Conservation (phyloP, 257 asterid genomes). For the Vinca minor region DNA sequence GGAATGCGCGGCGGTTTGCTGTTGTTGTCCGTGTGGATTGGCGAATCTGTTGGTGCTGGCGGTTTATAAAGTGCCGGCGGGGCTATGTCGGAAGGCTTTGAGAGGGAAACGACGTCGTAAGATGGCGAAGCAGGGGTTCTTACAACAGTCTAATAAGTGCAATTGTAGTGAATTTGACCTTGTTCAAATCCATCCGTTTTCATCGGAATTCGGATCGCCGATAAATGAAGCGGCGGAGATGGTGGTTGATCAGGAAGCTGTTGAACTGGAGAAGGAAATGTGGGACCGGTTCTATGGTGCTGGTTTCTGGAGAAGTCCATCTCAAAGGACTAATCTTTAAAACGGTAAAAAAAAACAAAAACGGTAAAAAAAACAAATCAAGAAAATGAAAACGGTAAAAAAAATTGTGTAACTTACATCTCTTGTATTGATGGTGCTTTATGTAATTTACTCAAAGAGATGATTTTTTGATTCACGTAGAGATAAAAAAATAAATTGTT, state of each 20-base stretch:
- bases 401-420: not conserved
- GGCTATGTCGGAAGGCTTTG: constrained; percentile 57
- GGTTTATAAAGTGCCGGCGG: constrained; percentile 62
- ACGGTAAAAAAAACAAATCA: not conserved
- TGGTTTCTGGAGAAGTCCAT: constrained; percentile 80
- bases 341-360: not conserved
- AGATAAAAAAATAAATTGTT: not conserved
- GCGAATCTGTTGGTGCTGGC: constrained; percentile 51
- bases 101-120: constrained; percentile 46
- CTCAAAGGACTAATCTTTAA: constrained; percentile 31
- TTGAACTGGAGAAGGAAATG: constrained; percentile 75
- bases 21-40: constrained; percentile 78
- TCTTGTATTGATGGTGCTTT: constrained; percentile 1
- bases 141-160: constrained; percentile 30
- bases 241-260: constrained; percentile 36
- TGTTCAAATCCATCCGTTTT: constrained; percentile 27
- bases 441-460: not conserved
- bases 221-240: not conserved
- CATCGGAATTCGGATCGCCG: constrained; percentile 22
- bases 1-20: constrained; percentile 77
- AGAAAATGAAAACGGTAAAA: not conserved
- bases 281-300: constrained; percentile 50
- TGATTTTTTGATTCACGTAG: not conserved
- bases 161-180: constrained; percentile 32
- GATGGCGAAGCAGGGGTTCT: constrained; percentile 16